Conservation (phyloP, 768 basidiomycete species). For the Mycena belliarum region DNA sequence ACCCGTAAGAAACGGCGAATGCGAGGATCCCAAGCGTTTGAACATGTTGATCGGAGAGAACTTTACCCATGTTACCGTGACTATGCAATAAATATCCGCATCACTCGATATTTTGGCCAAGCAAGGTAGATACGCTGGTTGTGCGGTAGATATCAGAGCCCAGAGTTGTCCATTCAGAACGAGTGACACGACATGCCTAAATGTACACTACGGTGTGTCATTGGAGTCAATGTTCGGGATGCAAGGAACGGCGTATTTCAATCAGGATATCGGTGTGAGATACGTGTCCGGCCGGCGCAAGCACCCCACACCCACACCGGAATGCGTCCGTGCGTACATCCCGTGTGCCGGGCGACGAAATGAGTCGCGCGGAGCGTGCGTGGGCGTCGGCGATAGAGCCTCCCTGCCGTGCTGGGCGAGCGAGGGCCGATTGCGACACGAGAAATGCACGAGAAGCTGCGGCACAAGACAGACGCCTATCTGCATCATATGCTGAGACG, state of each 20-base stretch:
- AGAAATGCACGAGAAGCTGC: not conserved
- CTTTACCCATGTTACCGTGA: too few species aligned
- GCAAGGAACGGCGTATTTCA: not conserved
- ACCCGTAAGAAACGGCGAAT: too few species aligned
- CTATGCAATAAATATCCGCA: too few species aligned
- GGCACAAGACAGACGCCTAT: conserved; percentile 6
- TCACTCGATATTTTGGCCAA: too few species aligned
- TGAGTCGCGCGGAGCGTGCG: not conserved
- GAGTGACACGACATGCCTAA: conserved; percentile 11
- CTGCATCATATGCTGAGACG: conserved; percentile 13
- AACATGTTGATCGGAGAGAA: too few species aligned
- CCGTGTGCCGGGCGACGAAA: not conserved
- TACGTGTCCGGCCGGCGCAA: not conserved
- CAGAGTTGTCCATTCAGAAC: too few species aligned
- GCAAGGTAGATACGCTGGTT: too few species aligned
- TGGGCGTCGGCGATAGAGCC: conserved; percentile 12
- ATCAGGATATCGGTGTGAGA: not conserved
- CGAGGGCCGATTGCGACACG: not conserved
- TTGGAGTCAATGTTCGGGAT: not conserved
- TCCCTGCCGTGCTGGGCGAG: not conserved
- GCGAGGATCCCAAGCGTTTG: too few species aligned
- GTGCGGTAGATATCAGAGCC: too few species aligned
- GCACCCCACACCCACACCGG: not conserved
- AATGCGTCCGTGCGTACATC: conserved; percentile 2
- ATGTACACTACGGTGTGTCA: conserved; percentile 4